Evolutionary conservation across 2,329 filamentous ascomycete genomes (phyloP).

Genomic region (Epichloe gansuensis): DNA sequence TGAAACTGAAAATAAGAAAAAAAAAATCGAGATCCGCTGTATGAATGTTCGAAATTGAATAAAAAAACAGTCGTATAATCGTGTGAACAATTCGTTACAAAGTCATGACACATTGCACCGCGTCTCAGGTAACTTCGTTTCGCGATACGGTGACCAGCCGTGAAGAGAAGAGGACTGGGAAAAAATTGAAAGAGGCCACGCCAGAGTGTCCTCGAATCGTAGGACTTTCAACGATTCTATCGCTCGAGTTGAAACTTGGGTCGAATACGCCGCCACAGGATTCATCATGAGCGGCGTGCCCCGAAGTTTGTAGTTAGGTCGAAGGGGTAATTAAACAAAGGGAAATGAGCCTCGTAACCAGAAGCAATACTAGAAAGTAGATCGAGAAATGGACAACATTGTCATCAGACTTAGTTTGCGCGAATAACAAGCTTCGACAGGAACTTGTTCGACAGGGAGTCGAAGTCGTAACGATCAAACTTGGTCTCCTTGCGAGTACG

Average conservation of each 20-base stretch:
- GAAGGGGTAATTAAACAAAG: conserved; percentile 18
- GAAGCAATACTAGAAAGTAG: background rate
- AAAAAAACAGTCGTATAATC: conserved; percentile 22
- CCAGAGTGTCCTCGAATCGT: background rate
- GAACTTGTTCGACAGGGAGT: conserved; percentile 95
- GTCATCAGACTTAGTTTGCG: conserved; percentile 48
- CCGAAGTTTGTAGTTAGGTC: conserved; percentile 15
- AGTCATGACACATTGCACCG: conserved; percentile 23
- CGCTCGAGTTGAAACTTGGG: conserved; percentile 21
- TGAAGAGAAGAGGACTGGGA: conserved; percentile 17
- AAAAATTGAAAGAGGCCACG: conserved; percentile 7
- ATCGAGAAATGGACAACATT: background rate
- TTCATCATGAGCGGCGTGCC: conserved; percentile 18
- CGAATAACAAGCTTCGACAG: conserved; percentile 91
- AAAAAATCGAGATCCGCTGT: background rate
- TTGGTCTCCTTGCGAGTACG: conserved; percentile 64
- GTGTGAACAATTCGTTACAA: conserved; percentile 14
- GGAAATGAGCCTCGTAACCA: conserved; percentile 3
- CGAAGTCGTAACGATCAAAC: conserved; percentile 87
- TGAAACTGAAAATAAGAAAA: background rate
- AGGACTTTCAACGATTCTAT: background rate
- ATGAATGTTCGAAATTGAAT: background rate
- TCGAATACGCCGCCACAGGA: conserved; percentile 31
- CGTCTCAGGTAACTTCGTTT: conserved; percentile 19
- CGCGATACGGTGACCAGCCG: conserved; percentile 21